phyloP scores from a whole-genome alignment of 202 grass and related monocot species.

The Setaria italica region DNA sequence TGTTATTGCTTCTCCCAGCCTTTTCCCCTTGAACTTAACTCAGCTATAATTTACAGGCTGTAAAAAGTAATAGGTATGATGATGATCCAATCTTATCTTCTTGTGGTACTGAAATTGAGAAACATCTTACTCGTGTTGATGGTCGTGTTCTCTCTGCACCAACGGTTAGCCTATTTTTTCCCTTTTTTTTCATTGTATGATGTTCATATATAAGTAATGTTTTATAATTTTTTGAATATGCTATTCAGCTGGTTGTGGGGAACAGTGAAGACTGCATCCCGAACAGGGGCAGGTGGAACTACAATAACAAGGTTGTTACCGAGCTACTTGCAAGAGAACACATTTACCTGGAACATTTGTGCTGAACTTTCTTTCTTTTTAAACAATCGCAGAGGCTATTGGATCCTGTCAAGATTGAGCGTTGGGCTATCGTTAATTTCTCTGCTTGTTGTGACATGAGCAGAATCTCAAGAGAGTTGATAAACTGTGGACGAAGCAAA shows the following conservation, averaged over 20 bases:
- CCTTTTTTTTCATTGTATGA: neutral
- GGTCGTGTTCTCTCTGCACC: conserved; percentile 78
- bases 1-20: conserved; percentile 19
- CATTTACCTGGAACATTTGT: conserved; percentile 23
- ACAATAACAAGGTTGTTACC: conserved; percentile 78
- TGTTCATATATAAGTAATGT: conserved; percentile 24
- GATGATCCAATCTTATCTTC: conserved; percentile 74
- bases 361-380: conserved; percentile 3
- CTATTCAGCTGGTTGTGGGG: conserved; percentile 69
- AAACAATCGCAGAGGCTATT: conserved; percentile 63
- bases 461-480: conserved; percentile 79
- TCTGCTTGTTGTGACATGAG: conserved; percentile 90
- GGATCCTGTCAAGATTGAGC: conserved; percentile 67
- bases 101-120: conserved; percentile 82
- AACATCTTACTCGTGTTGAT: conserved; percentile 62
- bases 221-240: conserved; percentile 40
- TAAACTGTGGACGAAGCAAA: conserved; percentile 87
- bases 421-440: conserved; percentile 94
- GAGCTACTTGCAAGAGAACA: conserved; percentile 25
- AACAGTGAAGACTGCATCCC: conserved; percentile 70
- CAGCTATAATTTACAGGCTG: conserved; percentile 56
- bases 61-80: conserved; percentile 78
- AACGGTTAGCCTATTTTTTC: conserved; percentile 53
- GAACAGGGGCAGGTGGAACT: conserved; percentile 81
- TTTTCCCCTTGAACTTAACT: conserved; percentile 25